A percentile compares a stretch with the other conserved stretches of the same genome.
These are phyloP conservation scores for Magnolia changhungtana DNA, from an alignment of 164 flowering plant species.

Conservation along the genomic window DNA sequence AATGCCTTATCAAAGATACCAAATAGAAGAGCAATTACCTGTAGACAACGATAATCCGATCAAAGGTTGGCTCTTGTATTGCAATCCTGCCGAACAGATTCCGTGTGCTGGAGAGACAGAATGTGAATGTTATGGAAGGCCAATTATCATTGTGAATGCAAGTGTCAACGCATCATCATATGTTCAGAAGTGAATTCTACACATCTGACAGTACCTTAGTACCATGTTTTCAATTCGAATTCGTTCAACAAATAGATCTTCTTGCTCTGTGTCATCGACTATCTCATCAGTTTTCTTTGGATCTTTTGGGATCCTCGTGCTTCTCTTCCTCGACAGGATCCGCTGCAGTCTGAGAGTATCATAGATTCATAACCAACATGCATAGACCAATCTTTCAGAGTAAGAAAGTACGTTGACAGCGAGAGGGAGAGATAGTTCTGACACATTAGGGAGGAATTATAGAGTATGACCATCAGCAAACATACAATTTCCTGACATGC, in stretches of 20 bases:
- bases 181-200: not conserved
- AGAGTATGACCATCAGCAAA: not conserved
- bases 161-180: not conserved
- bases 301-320: slow-evolving; percentile 31
- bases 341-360: slow-evolving; percentile 49
- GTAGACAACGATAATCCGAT: slow-evolving; percentile 91
- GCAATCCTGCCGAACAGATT: slow-evolving; percentile 65
- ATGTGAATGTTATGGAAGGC: not conserved
- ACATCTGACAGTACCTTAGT: slow-evolving; percentile 47
- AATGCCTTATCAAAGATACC: not conserved
- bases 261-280: slow-evolving; percentile 34
- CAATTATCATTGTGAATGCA: not conserved
- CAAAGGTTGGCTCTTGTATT: slow-evolving; percentile 95
- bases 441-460: not conserved
- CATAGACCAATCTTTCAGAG: slow-evolving; percentile 2
- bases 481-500: not conserved
- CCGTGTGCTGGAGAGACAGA: slow-evolving; percentile 35
- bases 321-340: slow-evolving; percentile 45
- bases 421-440: not conserved
- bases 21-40: slow-evolving; percentile 37
- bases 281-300: slow-evolving; percentile 75
- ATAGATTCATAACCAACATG: slow-evolving; percentile 8
- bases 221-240: slow-evolving; percentile 82
- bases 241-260: slow-evolving; percentile 70
- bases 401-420: not conserved